Evolutionary conservation across 2,329 filamentous ascomycete genomes (phyloP).

Genomic region (Kalmusia sp.): DNA sequence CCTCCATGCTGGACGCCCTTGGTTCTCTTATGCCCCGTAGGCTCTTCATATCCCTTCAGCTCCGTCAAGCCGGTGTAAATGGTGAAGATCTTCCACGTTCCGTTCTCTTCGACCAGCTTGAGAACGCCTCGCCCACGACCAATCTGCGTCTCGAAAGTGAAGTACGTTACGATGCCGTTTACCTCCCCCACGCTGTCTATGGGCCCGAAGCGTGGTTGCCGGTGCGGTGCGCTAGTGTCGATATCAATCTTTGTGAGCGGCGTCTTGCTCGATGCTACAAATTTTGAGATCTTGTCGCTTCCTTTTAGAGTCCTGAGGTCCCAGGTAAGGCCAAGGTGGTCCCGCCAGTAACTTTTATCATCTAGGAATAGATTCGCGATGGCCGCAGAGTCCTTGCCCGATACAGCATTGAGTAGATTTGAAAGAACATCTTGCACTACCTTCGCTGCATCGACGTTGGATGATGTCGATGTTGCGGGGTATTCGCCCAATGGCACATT

Average conservation of each 20-base stretch:
- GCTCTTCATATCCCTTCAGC: slow-evolving; percentile 46
- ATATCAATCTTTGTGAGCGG: slow-evolving; percentile 38
- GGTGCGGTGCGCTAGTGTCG: slow-evolving; percentile 28
- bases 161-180: slow-evolving; percentile 34
- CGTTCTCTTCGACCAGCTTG: slow-evolving; percentile 40
- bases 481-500: slow-evolving; percentile 60
- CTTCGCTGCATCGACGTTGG: slow-evolving; percentile 44
- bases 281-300: slow-evolving; percentile 54
- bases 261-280: slow-evolving; percentile 39
- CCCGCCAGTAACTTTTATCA: slow-evolving; percentile 64
- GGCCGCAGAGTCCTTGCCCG: slow-evolving; percentile 40
- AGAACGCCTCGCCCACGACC: slow-evolving; percentile 43
- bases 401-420: slow-evolving; percentile 52
- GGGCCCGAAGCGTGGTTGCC: slow-evolving; percentile 32
- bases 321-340: slow-evolving; percentile 65
- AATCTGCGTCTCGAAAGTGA: slow-evolving; percentile 38
- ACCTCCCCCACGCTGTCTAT: slow-evolving; percentile 40
- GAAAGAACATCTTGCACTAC: slow-evolving; percentile 50
- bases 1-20: slow-evolving; percentile 39
- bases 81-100: slow-evolving; percentile 50
- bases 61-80: slow-evolving; percentile 46
- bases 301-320: slow-evolving; percentile 60
- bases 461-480: slow-evolving; percentile 37
- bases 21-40: slow-evolving; percentile 27
- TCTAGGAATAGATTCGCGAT: slow-evolving; percentile 55